phyloP scores from a whole-genome alignment of 768 basidiomycete genomes.

The Mycena rebaudengoi region DNA sequence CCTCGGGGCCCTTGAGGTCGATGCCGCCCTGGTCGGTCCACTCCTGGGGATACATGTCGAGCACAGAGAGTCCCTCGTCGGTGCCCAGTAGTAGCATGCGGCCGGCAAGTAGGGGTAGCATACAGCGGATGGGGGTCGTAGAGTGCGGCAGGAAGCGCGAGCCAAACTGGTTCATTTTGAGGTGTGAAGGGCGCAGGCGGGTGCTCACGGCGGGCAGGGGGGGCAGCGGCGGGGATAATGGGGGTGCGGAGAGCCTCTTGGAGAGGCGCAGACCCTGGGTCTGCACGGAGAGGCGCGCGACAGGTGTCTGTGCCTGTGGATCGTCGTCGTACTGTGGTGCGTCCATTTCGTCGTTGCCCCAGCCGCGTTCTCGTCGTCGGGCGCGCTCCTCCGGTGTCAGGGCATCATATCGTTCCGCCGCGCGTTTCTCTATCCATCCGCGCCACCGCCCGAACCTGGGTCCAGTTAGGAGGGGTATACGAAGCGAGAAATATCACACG shows the following conservation, averaged over 20 bases:
- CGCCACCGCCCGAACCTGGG: constrained; percentile 85
- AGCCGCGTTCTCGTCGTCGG: constrained; percentile 71
- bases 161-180: constrained; percentile 80
- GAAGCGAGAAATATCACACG: constrained; percentile 33
- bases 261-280: constrained; percentile 49
- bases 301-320: constrained; percentile 13
- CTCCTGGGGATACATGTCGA: constrained; percentile 84
- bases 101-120: constrained; percentile 74
- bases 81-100: constrained; percentile 80
- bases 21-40: constrained; percentile 62
- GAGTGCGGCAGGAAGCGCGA: constrained; percentile 88
- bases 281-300: constrained; percentile 50
- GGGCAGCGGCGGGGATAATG: constrained; percentile 42
- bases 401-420: constrained; percentile 83
- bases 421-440: constrained; percentile 91
- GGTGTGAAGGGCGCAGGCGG: constrained; percentile 64
- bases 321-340: too few species aligned
- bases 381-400: constrained; percentile 64
- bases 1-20: constrained; percentile 68
- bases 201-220: constrained; percentile 58
- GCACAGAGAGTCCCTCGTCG: constrained; percentile 80
- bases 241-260: constrained; percentile 35
- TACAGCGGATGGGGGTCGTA: constrained; percentile 75
- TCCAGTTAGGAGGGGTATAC: constrained; percentile 14
- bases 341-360: constrained; percentile 64